Conservation (phyloP, 306 rosid species). For the Canavalia gladiata region DNA sequence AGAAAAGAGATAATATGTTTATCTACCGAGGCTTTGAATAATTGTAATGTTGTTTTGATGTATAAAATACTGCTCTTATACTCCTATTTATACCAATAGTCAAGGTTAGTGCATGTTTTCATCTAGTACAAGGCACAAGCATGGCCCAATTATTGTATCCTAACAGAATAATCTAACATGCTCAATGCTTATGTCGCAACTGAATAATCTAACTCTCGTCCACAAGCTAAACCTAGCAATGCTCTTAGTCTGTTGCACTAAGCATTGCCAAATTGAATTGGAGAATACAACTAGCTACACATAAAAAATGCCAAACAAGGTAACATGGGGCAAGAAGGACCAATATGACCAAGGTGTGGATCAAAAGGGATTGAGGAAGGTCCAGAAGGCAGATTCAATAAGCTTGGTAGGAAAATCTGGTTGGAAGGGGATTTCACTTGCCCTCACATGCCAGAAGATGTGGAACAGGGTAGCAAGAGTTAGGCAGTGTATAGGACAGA, state of each 20-base stretch:
- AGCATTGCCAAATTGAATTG: not conserved
- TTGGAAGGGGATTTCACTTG: not conserved
- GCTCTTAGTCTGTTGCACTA: conserved; percentile 1
- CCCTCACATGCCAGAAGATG: not conserved
- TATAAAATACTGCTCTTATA: not conserved
- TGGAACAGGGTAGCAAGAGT: not conserved
- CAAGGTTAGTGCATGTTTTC: conserved; percentile 33
- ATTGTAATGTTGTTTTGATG: not conserved
- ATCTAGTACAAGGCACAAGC: conserved; percentile 1
- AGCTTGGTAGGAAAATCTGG: not conserved
- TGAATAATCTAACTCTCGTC: not conserved
- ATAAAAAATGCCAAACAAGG: not conserved
- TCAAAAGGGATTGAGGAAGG: not conserved
- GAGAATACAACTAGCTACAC: not conserved
- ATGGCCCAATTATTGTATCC: not conserved
- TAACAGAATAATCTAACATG: conserved; percentile 4
- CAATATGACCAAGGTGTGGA: not conserved
- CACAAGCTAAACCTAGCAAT: not conserved
- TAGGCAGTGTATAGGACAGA: not conserved
- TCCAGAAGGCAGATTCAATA: not conserved
- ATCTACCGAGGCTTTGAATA: conserved; percentile 7
- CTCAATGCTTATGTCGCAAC: not conserved
- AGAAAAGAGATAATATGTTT: conserved; percentile 10
- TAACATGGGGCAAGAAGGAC: not conserved
- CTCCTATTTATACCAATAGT: not conserved